Evolutionary conservation across 352 stramenopile species (phyloP), one percentile per base, ranked within the genome.

Genomic region (Discostella stelligera): DNA sequence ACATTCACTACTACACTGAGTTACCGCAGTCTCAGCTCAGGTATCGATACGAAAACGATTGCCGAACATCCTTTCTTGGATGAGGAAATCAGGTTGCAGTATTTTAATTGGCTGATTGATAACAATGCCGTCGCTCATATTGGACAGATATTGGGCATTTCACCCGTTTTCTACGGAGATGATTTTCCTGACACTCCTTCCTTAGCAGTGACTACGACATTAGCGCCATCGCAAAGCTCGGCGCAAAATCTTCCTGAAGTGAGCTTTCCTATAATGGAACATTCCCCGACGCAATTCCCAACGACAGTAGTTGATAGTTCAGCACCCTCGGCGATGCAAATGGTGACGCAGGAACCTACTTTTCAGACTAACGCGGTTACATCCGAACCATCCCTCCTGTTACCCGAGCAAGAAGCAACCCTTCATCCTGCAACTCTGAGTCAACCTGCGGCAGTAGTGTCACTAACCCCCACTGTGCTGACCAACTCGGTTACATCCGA

Each of bases 51-150:
- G 8, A 64, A 75, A n/a, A 72, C 59, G 7, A 68, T 81, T 27
- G 66, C 73, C 23, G 67, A 81, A 37, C 65, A 66, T 14, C 73
- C 73, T 13, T 81, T 81, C 23, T 44, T 72, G 14, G 59, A 81
- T n/a, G 66, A 81, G 46, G 39, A 18, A 44, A 76, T 76, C 27
- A 41, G 62, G 5, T 27, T 7, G 16, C 20, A 56, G 1, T 81
- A 76, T 48, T 18, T 69, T 54, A 16, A 71, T 32, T 80, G 65
- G 41, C 66, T 80, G 39, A 54, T 54, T 18, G 59, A 66, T 0
- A 75, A 70, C 66, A 72, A 72, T 76, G 66, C 73, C 30, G 41
- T 30, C 11, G 21, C 16, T 23, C 55, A 64, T 23, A 58, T 81
- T 20, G 73, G 73, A 18, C 23, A 75, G 11, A 44, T 81, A 25